Conservation (phyloP, 257 asterid species). For the Marsdenia floribunda region DNA sequence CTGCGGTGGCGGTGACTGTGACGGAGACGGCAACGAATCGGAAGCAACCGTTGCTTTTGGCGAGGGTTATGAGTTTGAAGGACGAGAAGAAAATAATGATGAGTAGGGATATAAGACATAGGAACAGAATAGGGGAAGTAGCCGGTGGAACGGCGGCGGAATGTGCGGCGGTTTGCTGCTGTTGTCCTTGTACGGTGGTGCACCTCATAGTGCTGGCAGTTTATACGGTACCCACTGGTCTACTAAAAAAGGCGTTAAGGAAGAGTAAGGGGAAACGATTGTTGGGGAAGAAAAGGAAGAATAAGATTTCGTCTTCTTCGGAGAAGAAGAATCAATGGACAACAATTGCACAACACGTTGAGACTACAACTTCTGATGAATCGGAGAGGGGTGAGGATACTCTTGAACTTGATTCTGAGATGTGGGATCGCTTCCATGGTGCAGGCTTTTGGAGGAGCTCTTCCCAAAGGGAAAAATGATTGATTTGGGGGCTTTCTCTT, state of each 20-base stretch:
- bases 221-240: conserved; percentile 69
- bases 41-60: conserved; percentile 22
- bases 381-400: conserved; percentile 9
- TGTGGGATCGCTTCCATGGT: conserved; percentile 66
- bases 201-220: conserved; percentile 53
- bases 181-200: conserved; percentile 64
- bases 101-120: conserved; percentile 21
- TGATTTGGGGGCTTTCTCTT: neutral
- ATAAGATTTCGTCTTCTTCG: neutral
- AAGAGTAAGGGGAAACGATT: conserved; percentile 36
- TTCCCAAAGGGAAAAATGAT: conserved; percentile 41
- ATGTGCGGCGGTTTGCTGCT: conserved; percentile 84
- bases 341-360: neutral
- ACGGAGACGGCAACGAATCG: neutral
- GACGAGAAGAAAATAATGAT: conserved; percentile 7
- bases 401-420: conserved; percentile 46
- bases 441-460: conserved; percentile 83
- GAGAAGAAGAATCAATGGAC: conserved; percentile 2
- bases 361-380: neutral
- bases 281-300: conserved; percentile 26
- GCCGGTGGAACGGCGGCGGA: conserved; percentile 82
- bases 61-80: conserved; percentile 2
- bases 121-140: conserved; percentile 49
- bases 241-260: conserved; percentile 53
- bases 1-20: neutral